phyloP scores from a whole-genome alignment of 306 rosid species.

The Sindora glabra region DNA sequence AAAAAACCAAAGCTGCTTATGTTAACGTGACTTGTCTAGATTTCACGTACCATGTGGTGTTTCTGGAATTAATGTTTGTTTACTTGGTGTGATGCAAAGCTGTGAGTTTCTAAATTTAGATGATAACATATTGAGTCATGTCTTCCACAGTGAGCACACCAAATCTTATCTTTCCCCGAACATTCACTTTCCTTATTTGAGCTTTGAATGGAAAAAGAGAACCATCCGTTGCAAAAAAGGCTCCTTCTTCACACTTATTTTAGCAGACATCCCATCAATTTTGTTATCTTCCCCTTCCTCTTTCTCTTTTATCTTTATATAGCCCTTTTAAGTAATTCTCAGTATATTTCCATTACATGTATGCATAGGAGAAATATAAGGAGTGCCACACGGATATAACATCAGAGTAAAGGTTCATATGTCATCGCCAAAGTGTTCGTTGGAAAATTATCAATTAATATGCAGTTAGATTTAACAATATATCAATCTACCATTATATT shows the following conservation, averaged over 20 bases:
- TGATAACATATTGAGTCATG: constrained; percentile 32
- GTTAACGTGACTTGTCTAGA: constrained; percentile 8
- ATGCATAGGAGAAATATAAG: too few species aligned
- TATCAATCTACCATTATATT: too few species aligned
- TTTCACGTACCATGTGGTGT: constrained; percentile 28
- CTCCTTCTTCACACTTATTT: neutral
- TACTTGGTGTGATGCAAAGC: constrained; percentile 4
- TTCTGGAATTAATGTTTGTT: constrained; percentile 27
- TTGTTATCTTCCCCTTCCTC: neutral
- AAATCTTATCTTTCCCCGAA: constrained; percentile 32
- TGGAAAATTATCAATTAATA: too few species aligned
- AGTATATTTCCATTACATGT: too few species aligned
- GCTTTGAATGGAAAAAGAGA: constrained; percentile 20
- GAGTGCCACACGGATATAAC: too few species aligned
- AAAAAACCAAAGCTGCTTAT: neutral
- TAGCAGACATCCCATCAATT: constrained; percentile 30
- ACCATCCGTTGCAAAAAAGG: constrained; percentile 3
- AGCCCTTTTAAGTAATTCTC: too few species aligned
- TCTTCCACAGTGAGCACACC: constrained; percentile 40
- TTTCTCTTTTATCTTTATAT: too few species aligned
- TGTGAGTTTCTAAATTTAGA: constrained; percentile 48
- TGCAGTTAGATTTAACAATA: too few species aligned
- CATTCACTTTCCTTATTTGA: constrained; percentile 75
- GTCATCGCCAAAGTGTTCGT: too few species aligned
- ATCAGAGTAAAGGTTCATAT: too few species aligned